Evolutionary conservation across 768 basidiomycete genomes (phyloP), one percentile per base, ranked within the genome.

Genomic region (Xerocomellus chrysenteron): DNA sequence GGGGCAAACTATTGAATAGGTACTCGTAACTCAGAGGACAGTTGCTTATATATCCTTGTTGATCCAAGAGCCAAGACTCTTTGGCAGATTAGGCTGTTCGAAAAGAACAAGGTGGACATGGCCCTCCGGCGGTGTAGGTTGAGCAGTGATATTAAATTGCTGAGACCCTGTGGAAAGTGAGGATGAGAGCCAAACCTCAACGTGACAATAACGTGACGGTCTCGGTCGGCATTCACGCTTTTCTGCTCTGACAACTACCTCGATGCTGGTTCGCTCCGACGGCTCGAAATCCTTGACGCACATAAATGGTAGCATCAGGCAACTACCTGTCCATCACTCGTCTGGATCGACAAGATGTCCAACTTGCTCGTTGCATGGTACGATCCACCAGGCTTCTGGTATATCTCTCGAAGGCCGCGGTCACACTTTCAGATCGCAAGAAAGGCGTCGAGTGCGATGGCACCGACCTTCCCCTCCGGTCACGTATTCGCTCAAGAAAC

Each of bases 221-320:
- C 21, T 21, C 21, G 21, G 21, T 1, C 21, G 21, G 21, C 21
- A 21, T 21, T 86, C 62, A 77, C 75, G 0, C 81, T 99, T 7
- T 90, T 88, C 12, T 92, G 92, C 67, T 90, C 92, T 19, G 92
- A 98, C 71, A 98, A 98, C 74, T 81, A 87, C 61, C 80, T 99
- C 19, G 83, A 84, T 53, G 73, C 79, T 16, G 93, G 93, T 14
- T 76, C 77, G 10, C 77, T 98, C 45, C 83, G 84, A 72, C 85
- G 83, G 42, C 80, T 98, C 11, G 82, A 87, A 61, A 76, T 73
- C 1, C 79, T 99, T 41, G 92, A 97, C 61, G 88, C 88, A 4
- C 95, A 98, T 68, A 94, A 92, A 21, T 68, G 98, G 98, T 75
- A 88, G 87, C 21, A 21, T 98, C 45, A 82, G 78, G 5, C 84